These are phyloP conservation scores for Madurella fahalii DNA, from an alignment of 2,329 filamentous ascomycete genomes.

Conservation along the genomic window DNA sequence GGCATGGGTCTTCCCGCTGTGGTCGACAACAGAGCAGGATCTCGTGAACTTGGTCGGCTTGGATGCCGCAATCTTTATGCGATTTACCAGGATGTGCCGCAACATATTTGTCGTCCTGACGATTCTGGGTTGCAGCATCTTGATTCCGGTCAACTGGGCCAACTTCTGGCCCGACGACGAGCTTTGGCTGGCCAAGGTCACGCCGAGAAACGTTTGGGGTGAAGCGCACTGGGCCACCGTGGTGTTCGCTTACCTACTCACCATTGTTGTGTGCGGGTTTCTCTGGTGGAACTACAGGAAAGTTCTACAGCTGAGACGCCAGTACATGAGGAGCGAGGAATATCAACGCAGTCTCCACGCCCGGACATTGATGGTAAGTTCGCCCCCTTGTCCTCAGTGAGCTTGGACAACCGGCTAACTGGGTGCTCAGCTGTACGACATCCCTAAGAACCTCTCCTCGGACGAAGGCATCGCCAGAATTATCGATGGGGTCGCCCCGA, in stretches of 20 bases:
- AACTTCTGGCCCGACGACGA: conserved; percentile 38
- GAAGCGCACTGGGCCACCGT: conserved; percentile 56
- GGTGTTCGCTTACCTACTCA: conserved; percentile 60
- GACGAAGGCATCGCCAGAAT: conserved; percentile 86
- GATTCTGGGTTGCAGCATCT: conserved; percentile 67
- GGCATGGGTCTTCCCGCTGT: conserved; percentile 77
- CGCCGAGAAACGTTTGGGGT: conserved; percentile 52
- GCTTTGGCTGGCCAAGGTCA: conserved; percentile 56
- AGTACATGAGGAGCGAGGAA: conserved; percentile 80
- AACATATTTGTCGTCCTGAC: conserved; percentile 78
- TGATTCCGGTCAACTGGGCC: conserved; percentile 75
- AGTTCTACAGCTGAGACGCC: conserved; percentile 64
- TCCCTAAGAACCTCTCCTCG: conserved; percentile 69
- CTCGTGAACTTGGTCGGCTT: conserved; percentile 80
- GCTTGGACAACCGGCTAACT: conserved; percentile 15
- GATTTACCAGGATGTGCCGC: conserved; percentile 84
- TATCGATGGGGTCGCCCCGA: conserved; percentile 74
- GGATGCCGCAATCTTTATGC: conserved; percentile 86
- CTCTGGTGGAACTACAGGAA: conserved; percentile 87
- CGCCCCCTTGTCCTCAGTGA: not conserved
- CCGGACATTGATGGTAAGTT: conserved; percentile 58
- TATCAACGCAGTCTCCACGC: conserved; percentile 87
- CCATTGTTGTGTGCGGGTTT: conserved; percentile 72
- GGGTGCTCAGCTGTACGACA: conserved; percentile 67
- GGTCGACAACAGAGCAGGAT: conserved; percentile 71